Base-by-base conservation (phyloP, 352 stramenopile genomes). In the Thalassiosira ordinaria region DNA sequence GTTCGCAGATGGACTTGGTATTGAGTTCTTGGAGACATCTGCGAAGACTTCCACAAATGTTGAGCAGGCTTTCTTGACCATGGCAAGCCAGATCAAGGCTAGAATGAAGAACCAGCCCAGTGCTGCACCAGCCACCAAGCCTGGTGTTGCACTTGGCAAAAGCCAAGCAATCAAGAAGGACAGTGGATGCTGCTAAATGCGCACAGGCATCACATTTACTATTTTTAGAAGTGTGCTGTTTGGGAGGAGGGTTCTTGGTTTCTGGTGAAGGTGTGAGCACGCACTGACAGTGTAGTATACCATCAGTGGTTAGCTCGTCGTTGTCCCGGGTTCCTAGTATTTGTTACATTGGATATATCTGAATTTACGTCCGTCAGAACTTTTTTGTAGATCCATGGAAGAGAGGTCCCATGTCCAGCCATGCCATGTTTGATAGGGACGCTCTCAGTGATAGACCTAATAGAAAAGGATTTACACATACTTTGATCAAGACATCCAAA, bases 41-140 rank as follows among this genome's bases (percentile, higher is more conserved):
- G 98, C 98, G 24, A 99, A 99, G 93, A 99, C 98, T 74, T 94
- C 95, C 11, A 96, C 96, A 61, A 99, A 99, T 86, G 98, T 99
- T 67, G 97, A 99, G 82, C 96, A 99, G 76, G 96, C 97, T n/a
- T 99, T 99, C 89, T 95, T 99, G 80, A 99, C 96, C 26, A 99
- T 99, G 97, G 97, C 97, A 1, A 97, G 94, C 18, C 96, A 99
- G 85, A 98, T 99, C 89, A 99, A 97, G 88, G 84, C 93, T 31
- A 92, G 90, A 84, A 95, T 94, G 91, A 94, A 94, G 80, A 94
- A 90, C 39, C 89, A 95, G 82, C 91, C 91, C 22, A 90, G 85
- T 57, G 89, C 84, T 35, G 78, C 82, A 49, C 74, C 61, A 22
- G 81, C 72, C 37, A 76, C 53, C 47, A 89, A 91, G 24, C 56